Evolutionary conservation across 371 early-diverging fungal genomes (phyloP), one percentile per base, ranked within the genome.

Genomic region (Syncephalastrum monosporum): DNA sequence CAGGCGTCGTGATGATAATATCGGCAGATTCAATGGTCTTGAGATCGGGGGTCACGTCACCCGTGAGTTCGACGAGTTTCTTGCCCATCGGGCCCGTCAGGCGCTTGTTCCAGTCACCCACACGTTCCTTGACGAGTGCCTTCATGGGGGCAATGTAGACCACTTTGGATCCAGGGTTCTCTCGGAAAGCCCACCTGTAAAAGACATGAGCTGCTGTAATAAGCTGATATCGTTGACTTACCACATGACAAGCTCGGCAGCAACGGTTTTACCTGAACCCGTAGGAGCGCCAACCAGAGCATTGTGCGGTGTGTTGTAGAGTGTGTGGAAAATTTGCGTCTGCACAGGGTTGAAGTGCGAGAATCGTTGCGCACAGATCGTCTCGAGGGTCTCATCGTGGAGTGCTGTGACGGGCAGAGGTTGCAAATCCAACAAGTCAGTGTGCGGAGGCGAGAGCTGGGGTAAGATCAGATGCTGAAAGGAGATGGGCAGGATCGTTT

Each of bases 121-220:
- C 92, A 53, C 99, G 87, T 74, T 99, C 99, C 24, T 93, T 87
- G n/a, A 99, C 98, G 47, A 99, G 81, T 0, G 99, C 99, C 72
- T 98, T 98, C 81, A 99, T 88, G n/a, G 99, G 99, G 4, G 98
- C 99, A 67, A 99, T 93, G 60, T 99, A 99, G 6, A 99, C 94
- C 1, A 99, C 93, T 65, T 96, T 96, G 59, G 85, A 81, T 2
- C 82, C 79, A 23, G 95, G 96, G 29, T 84, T 77, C 59, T 92
- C 90, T 24, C 92, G 77, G 71, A 95, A 93, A 7, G 94, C 89
- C 50, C 85, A 71, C 83, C 79, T 80, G 48, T 15, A 8, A 8
- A 8, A 33, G 38, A 12, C 8, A 47, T 51, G 6, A 63, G 46
- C 21, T 16, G 25, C 50, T 29, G 14, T 38, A n/a, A n/a, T 14